Percentiles rank a stretch among this genome's conserved stretches.
phyloP scores from a whole-genome alignment of 768 basidiomycete genomes.

The Mycena olivaceomarginata region DNA sequence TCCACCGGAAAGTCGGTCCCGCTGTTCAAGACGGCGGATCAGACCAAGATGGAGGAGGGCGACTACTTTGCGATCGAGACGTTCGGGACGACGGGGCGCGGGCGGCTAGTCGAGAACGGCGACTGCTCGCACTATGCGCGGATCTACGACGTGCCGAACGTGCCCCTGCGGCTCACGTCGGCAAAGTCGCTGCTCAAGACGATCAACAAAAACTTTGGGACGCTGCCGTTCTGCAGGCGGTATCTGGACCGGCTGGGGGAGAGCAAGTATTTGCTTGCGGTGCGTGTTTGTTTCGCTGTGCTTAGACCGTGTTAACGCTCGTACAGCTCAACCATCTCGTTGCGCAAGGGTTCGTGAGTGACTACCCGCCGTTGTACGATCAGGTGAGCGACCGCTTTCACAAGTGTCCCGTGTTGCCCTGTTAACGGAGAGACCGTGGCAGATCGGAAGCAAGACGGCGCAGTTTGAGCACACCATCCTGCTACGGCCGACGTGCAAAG shows the following conservation, averaged over 20 bases:
- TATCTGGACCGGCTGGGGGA: constrained; percentile 96
- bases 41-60: constrained; percentile 99
- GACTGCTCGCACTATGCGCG: constrained; percentile 96
- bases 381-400: constrained; percentile 64
- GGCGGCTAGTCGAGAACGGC: constrained; percentile 90
- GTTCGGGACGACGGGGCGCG: constrained; percentile 97
- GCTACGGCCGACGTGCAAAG: constrained; percentile 89
- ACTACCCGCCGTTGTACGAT: constrained; percentile 95
- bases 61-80: constrained; percentile 99
- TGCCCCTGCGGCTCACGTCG: constrained; percentile 84
- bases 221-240: constrained; percentile 95
- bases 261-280: constrained; percentile 94
- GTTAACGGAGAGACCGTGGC: background rate
- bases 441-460: constrained; percentile 43
- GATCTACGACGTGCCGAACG: constrained; percentile 80
- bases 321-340: constrained; percentile 92
- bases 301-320: background rate
- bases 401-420: constrained; percentile 74
- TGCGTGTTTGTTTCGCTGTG: constrained; percentile 52
- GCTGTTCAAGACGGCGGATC: constrained; percentile 92
- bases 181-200: constrained; percentile 91
- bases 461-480: constrained; percentile 85
- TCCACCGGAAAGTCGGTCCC: constrained; percentile 84
- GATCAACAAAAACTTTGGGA: constrained; percentile 96
- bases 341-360: constrained; percentile 89